Evolutionary conservation across 768 basidiomycete genomes (phyloP).

Genomic region (Peribolospora kevripleyi): DNA sequence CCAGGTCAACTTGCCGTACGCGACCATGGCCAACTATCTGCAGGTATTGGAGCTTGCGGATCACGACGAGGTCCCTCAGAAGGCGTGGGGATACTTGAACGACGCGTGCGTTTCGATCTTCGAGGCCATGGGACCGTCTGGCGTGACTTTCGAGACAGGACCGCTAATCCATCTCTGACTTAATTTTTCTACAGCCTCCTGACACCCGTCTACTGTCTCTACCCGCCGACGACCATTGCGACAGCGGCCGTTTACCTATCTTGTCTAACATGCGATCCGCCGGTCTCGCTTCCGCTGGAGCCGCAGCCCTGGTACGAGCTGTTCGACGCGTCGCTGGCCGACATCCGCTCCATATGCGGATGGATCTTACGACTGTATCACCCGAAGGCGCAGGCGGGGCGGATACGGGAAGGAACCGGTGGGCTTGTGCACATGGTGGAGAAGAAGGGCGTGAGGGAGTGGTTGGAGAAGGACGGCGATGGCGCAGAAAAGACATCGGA

Average conservation of each 20-base stretch:
- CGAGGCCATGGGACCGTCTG: background rate
- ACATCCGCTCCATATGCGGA: constrained; percentile 66
- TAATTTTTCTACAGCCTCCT: constrained; percentile 37
- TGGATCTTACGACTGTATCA: constrained; percentile 53
- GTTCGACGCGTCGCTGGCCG: constrained; percentile 77
- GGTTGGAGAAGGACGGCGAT: no score
- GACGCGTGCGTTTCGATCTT: constrained; percentile 45
- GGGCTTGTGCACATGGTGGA: no score
- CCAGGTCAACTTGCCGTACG: constrained; percentile 76
- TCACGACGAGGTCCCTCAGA: constrained; percentile 41
- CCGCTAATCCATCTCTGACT: background rate
- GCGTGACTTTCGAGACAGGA: background rate
- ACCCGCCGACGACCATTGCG: constrained; percentile 71
- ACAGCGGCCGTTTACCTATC: constrained; percentile 69
- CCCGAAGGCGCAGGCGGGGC: background rate
- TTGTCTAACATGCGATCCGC: constrained; percentile 33
- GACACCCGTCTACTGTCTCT: constrained; percentile 73
- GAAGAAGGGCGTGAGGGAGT: no score
- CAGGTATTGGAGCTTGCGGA: constrained; percentile 62
- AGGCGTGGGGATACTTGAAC: constrained; percentile 85
- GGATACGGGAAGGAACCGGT: no score
- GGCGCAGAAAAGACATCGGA: no score
- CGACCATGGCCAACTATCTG: constrained; percentile 81
- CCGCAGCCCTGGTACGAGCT: constrained; percentile 73
- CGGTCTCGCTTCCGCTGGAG: constrained; percentile 44